Evolutionary conservation across 2,329 filamentous ascomycete genomes (phyloP).

Genomic region (Talaromyces sp.): DNA sequence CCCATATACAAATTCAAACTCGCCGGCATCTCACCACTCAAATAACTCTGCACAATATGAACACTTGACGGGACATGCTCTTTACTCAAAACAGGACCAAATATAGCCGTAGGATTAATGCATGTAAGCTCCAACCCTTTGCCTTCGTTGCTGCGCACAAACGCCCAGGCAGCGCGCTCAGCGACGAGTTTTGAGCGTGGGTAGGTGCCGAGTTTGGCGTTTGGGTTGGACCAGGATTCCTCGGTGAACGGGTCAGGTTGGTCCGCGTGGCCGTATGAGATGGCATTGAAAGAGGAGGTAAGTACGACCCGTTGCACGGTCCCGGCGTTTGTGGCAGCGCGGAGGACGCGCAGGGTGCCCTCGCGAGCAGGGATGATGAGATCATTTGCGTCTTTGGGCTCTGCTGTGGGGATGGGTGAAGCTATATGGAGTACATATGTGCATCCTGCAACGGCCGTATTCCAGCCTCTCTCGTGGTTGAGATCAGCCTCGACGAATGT

Average conservation of each 20-base stretch:
- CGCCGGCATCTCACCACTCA: conserved; percentile 6
- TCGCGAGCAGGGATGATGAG: neutral
- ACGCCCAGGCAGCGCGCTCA: neutral
- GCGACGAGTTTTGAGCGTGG: neutral
- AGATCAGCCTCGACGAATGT: neutral
- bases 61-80: neutral
- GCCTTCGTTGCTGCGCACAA: neutral
- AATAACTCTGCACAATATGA: neutral
- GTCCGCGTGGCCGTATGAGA: neutral
- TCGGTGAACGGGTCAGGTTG: neutral
- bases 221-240: neutral
- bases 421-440: neutral
- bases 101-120: conserved; percentile 5
- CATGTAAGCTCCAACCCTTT: neutral
- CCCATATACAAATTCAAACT: conserved; percentile 6
- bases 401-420: neutral
- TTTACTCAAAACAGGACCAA: neutral
- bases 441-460: neutral
- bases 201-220: conserved; percentile 2
- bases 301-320: neutral
- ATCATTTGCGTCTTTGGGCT: neutral
- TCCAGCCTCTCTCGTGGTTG: neutral
- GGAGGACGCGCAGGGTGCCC: neutral
- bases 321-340: neutral
- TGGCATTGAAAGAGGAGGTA: conserved; percentile 8